Conservation (phyloP, 495 filamentous ascomycete species). For the Aspergillus incahuasiensis region DNA sequence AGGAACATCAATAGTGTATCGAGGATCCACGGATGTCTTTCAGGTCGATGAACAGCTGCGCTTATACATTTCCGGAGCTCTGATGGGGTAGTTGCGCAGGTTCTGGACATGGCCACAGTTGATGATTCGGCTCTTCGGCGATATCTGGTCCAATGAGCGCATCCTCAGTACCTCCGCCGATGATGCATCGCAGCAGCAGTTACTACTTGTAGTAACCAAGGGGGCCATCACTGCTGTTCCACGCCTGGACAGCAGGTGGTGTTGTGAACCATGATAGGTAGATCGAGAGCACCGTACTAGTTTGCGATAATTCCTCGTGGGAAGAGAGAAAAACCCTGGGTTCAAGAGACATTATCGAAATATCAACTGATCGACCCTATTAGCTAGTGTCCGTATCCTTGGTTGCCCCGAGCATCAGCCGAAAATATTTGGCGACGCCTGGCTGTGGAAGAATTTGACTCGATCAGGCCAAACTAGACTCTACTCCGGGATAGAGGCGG, state of each 20-base stretch:
- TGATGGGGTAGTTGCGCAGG: background rate
- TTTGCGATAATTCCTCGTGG: background rate
- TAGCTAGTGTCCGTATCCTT: background rate
- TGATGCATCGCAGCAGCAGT: background rate
- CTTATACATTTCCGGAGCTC: background rate
- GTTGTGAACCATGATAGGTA: background rate
- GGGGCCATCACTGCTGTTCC: background rate
- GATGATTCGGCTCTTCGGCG: background rate
- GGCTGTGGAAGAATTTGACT: background rate
- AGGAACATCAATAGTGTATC: conserved; percentile 3
- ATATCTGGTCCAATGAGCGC: background rate
- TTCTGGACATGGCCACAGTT: background rate
- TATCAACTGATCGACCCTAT: background rate
- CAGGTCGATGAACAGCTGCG: background rate
- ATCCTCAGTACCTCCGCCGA: background rate
- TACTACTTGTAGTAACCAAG: background rate
- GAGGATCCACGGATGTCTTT: background rate
- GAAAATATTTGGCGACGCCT: background rate
- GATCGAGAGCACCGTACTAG: background rate
- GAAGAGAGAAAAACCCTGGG: background rate
- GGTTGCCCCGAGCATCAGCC: background rate
- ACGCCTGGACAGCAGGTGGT: background rate
- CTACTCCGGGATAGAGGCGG: no score
- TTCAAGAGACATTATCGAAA: background rate
- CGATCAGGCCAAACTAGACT: background rate